Evolutionary conservation across 257 asterid species (phyloP).

Genomic region (Solanum ahanhuiri): DNA sequence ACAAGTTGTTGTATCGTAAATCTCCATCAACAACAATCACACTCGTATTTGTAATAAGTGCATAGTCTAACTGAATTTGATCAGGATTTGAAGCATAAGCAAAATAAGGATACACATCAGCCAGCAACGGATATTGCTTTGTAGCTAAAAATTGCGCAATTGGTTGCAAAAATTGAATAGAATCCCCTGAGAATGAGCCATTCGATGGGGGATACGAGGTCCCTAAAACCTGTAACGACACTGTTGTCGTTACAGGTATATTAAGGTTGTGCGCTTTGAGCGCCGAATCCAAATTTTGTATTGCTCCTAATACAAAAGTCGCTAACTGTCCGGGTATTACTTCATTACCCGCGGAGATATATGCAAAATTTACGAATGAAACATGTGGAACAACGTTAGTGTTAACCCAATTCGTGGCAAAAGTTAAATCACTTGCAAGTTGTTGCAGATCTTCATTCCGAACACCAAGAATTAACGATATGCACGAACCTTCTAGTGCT

Average conservation of each 20-base stretch:
- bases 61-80: conserved; percentile 16
- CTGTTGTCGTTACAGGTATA: conserved; percentile 21
- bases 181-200: neutral
- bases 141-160: conserved; percentile 7
- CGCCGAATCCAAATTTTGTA: conserved; percentile 22
- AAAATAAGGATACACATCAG: conserved; percentile 31
- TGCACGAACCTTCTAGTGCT: conserved; percentile 18
- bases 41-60: conserved; percentile 5
- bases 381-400: conserved; percentile 17
- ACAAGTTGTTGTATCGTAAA: conserved; percentile 21
- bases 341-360: conserved; percentile 35
- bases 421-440: conserved; percentile 13
- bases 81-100: conserved; percentile 14
- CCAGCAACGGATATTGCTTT: conserved; percentile 14
- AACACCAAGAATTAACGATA: conserved; percentile 18
- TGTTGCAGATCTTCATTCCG: conserved; percentile 17
- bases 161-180: neutral
- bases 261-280: neutral
- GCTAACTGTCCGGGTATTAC: conserved; percentile 25
- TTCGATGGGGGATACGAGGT: conserved; percentile 31
- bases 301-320: conserved; percentile 19
- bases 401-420: conserved; percentile 22
- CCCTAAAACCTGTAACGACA: conserved; percentile 12
- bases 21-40: neutral
- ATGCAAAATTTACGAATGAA: neutral